Conservation (phyloP, 2,329 filamentous ascomycete species). For the Acrocalymma vagum region DNA sequence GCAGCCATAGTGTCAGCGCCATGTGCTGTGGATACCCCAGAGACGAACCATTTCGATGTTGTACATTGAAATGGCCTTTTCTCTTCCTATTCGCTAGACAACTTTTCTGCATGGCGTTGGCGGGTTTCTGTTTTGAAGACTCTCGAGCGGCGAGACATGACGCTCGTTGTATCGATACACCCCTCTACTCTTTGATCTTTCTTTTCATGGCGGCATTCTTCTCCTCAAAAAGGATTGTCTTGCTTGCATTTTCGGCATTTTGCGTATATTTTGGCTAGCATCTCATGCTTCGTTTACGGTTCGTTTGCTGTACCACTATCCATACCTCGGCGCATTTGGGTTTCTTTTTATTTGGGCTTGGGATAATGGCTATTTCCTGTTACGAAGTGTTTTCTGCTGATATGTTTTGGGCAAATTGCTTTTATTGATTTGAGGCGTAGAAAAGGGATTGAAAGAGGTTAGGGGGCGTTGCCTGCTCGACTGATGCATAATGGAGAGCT, state of each 20-base stretch:
- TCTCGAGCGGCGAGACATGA: conserved; percentile 30
- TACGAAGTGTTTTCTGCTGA: neutral
- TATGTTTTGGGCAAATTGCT: conserved; percentile 10
- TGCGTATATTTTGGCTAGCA: conserved; percentile 10
- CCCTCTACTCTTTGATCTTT: conserved; percentile 19
- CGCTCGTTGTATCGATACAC: conserved; percentile 42
- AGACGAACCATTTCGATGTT: no score
- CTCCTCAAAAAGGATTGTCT: conserved; percentile 33
- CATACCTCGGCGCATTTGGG: conserved; percentile 29
- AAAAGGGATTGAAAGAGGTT: conserved; percentile 16
- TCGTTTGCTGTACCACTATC: conserved; percentile 38
- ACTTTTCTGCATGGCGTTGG: conserved; percentile 44
- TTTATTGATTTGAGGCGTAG: conserved; percentile 4
- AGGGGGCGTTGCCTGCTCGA: conserved; percentile 33
- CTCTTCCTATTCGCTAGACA: conserved; percentile 16
- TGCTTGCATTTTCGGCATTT: conserved; percentile 36
- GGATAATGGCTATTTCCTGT: neutral
- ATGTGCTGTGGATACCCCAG: no score
- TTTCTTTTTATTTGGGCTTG: conserved; percentile 10
- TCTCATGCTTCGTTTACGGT: conserved; percentile 11
- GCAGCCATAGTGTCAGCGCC: no score
- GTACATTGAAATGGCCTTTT: conserved; percentile 7
- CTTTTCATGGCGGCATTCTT: conserved; percentile 31
- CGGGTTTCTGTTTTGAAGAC: conserved; percentile 20
- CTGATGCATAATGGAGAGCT: conserved; percentile 42